Evolutionary conservation across 1,139 yeast species (phyloP), one percentile per base, ranked within the genome.

Genomic region (Zygosaccharomyces pseudobailii): DNA sequence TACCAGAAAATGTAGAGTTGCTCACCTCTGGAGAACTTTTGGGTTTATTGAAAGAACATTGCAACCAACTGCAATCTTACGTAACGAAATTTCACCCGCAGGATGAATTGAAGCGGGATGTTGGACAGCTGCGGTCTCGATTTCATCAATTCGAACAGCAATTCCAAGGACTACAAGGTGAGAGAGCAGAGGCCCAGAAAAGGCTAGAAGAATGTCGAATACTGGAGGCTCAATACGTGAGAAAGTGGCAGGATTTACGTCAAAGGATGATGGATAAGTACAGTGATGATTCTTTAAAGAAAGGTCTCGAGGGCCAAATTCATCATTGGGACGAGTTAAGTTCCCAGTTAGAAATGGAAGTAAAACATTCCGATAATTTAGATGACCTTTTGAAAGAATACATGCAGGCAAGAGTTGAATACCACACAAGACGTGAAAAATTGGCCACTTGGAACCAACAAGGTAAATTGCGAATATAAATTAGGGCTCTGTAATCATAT

Each of bases 401-500:
- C 46, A 40, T 54, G 36, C 44, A 46, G 4, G 38, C 47, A 17
- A 53, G 65, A 46, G 50, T 50, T 5, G 49, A 55, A 35, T 63
- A 58, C 46, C 63, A 62, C 47, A 24, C 53, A 9, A 53, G 49
- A 33, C 53, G 55, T 8, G 63, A 62, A 44, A 57, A 61, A 47
- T 46, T 63, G 22, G 45, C 53, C 3, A 62, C 65, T 7, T 64
- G 67, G 67, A 52, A 56, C 24, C 43, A 45, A 7, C 65, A 61
- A 43, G 63, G 61, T 20, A 25, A 42, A 22, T 37, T 59, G 42
- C 51, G 48, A 42, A 47, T 46, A 22, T 46, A 37, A 36, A 17
- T 39, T 37, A 33, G 6, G 35, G 20, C 33, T 40, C 5, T 36
- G 32, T 24, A 30, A 5, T 20, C n/a, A 19, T 8, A 20, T 28